Percentiles rank a stretch among this genome's conserved stretches.
These are phyloP conservation scores for Coffea eugenioides DNA, from an alignment of 257 asterid genomes.

Conservation along the genomic window DNA sequence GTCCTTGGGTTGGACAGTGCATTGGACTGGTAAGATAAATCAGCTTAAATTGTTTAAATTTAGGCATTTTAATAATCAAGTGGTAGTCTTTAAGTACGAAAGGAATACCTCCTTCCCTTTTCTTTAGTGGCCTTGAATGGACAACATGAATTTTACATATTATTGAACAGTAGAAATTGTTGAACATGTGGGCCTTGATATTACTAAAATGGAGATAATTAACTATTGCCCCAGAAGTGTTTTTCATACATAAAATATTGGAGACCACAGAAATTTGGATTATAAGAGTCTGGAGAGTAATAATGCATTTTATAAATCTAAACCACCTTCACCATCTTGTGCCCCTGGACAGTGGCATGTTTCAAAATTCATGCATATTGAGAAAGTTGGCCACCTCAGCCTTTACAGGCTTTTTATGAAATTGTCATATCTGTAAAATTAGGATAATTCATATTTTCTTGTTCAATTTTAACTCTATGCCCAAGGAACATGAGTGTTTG, in stretches of 20 bases:
- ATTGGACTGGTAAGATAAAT: slow-evolving; percentile 70
- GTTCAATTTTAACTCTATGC: background rate
- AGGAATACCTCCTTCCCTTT: background rate
- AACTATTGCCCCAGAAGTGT: background rate
- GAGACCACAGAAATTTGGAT: background rate
- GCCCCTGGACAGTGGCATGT: background rate
- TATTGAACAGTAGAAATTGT: background rate
- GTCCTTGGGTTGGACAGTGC: slow-evolving; percentile 99
- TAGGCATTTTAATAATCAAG: background rate
- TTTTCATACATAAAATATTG: background rate
- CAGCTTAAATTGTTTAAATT: background rate
- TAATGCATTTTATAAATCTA: background rate
- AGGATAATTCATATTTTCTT: background rate
- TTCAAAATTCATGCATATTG: background rate
- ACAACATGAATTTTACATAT: background rate
- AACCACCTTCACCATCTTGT: background rate
- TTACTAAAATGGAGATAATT: background rate
- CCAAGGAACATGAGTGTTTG: background rate
- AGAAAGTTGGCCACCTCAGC: background rate
- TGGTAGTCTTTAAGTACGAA: background rate
- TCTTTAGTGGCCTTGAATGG: background rate
- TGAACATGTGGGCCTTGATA: background rate
- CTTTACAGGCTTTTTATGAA: background rate
- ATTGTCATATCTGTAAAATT: background rate
- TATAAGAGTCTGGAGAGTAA: background rate